Evolutionary conservation across 441 rosid species (phyloP).

Genomic region (Gossypium laxum): DNA sequence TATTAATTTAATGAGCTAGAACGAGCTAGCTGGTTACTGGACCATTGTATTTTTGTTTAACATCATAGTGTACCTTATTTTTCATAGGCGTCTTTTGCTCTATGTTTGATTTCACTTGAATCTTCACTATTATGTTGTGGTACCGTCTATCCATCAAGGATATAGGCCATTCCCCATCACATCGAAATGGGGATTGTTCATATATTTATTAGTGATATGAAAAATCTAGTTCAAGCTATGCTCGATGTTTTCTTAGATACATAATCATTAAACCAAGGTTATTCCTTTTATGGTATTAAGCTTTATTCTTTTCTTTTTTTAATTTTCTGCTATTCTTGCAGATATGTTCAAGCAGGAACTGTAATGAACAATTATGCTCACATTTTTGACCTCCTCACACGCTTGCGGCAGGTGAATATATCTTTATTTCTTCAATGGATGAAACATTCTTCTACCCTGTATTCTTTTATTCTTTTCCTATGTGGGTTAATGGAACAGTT

Average conservation of each 20-base stretch:
- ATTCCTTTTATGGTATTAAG: background rate
- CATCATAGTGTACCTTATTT: background rate
- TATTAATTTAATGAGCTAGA: background rate
- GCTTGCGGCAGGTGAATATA: conserved; percentile 71
- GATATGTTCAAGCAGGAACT: conserved; percentile 76
- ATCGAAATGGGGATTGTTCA: background rate
- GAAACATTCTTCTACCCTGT: background rate
- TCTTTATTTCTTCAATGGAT: background rate
- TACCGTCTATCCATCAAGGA: background rate
- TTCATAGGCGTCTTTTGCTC: background rate
- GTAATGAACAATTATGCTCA: conserved; percentile 84
- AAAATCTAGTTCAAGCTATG: background rate
- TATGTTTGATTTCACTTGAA: background rate
- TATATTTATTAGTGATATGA: background rate
- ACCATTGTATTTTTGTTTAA: background rate
- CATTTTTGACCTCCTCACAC: conserved; percentile 88
- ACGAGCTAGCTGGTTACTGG: background rate
- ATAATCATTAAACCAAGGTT: background rate
- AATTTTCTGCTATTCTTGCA: conserved; percentile 25
- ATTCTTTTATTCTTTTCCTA: background rate
- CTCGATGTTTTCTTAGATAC: background rate
- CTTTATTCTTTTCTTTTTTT: background rate
- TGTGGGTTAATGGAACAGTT: background rate
- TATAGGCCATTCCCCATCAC: background rate
- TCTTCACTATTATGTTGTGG: background rate